Evolutionary conservation across 1,284 basidiomycete genomes (phyloP).

Genomic region (Anthracocystis walkeri): DNA sequence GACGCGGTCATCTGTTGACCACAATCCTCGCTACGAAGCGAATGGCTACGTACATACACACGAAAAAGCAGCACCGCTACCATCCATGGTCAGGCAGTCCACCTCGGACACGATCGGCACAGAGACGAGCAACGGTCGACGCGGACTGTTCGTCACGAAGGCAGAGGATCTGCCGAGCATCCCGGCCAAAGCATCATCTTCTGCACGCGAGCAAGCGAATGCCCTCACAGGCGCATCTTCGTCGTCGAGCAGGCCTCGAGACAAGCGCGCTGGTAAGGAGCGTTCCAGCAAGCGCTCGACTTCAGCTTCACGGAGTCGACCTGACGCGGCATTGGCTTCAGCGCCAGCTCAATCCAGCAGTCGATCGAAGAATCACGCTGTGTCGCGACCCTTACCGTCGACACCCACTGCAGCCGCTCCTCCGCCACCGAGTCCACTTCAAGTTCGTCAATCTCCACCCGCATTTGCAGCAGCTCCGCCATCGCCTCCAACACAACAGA

Average conservation of each 20-base stretch:
- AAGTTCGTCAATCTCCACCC: neutral
- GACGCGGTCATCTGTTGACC: constrained; percentile 7
- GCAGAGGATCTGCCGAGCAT: constrained; percentile 25
- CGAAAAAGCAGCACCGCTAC: constrained; percentile 12
- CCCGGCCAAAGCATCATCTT: constrained; percentile 14
- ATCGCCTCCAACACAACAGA: neutral
- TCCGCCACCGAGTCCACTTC: neutral
- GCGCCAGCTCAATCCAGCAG: neutral
- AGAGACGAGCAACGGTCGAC: constrained; percentile 12
- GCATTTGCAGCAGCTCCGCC: neutral
- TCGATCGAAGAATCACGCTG: neutral
- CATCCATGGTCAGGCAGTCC: neutral
- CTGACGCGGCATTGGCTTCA: neutral
- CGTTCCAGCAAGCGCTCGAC: constrained; percentile 1
- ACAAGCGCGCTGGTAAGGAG: constrained; percentile 9
- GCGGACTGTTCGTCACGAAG: constrained; percentile 20
- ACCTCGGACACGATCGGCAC: neutral
- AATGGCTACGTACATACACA: constrained; percentile 3
- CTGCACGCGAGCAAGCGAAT: constrained; percentile 27
- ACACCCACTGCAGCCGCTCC: constrained; percentile 1
- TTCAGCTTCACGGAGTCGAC: neutral
- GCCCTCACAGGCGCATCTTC: constrained; percentile 17
- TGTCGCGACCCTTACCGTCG: constrained; percentile 2
- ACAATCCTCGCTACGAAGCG: neutral
- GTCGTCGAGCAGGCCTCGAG: constrained; percentile 3